Conservation (phyloP, 225 moss, liverwort and hornwort genomes). For the Marchantia polymorpha region DNA sequence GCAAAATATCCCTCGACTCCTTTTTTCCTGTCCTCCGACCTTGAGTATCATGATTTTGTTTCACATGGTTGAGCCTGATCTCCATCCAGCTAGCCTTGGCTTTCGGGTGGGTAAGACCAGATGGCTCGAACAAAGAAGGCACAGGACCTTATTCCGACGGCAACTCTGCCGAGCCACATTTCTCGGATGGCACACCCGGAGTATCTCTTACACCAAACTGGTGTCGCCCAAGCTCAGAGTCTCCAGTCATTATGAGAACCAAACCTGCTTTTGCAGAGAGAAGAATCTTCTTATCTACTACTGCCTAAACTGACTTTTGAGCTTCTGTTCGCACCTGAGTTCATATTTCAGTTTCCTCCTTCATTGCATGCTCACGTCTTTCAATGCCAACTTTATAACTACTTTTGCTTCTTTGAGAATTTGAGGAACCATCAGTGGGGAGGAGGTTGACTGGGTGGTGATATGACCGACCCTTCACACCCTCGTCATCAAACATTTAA, state of each 20-base stretch:
- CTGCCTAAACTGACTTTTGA: neutral
- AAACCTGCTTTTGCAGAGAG: neutral
- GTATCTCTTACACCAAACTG: neutral
- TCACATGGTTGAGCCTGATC: too few relatives aligned
- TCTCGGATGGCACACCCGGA: neutral
- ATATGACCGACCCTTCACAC: neutral
- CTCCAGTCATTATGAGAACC: neutral
- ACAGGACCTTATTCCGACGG: neutral
- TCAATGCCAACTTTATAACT: neutral
- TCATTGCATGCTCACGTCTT: neutral
- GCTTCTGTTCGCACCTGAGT: neutral
- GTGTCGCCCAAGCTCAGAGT: neutral
- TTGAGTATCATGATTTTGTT: too few relatives aligned
- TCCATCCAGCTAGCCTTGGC: too few relatives aligned
- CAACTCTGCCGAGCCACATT: neutral
- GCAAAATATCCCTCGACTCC: too few relatives aligned
- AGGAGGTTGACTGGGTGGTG: neutral
- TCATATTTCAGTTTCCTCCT: neutral
- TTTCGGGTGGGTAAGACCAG: neutral
- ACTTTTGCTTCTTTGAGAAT: neutral
- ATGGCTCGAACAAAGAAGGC: neutral
- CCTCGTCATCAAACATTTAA: conserved; percentile 3
- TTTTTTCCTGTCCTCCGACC: too few relatives aligned
- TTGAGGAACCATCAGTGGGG: neutral
- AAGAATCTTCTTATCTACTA: neutral